A percentile compares a stretch with the other conserved stretches of the same genome.
phyloP scores from a whole-genome alignment of 768 basidiomycete genomes.

The Boletus reticuloceps region DNA sequence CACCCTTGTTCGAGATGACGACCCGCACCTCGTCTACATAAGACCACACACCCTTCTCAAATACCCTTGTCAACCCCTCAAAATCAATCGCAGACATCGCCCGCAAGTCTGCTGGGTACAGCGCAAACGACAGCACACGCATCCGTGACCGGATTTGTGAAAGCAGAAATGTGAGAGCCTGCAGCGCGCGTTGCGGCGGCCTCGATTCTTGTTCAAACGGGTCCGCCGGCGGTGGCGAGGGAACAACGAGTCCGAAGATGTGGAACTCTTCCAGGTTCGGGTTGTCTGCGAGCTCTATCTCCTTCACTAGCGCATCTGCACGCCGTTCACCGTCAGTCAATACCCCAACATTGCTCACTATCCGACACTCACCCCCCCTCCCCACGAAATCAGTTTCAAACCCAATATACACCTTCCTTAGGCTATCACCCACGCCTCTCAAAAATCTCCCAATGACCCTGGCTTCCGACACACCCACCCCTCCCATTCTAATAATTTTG shows the following conservation, averaged over 20 bases:
- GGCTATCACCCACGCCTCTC: conserved; percentile 15
- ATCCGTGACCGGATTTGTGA: conserved; percentile 27
- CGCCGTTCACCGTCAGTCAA: conserved; percentile 7
- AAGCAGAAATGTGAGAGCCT: conserved; percentile 26
- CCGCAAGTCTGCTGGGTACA: conserved; percentile 31
- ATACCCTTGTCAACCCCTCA: conserved; percentile 25
- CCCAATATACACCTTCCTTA: conserved; percentile 28
- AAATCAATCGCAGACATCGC: conserved; percentile 30
- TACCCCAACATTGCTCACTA: too few relatives aligned
- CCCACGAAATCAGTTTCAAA: conserved; percentile 31
- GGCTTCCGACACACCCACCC: conserved; percentile 26
- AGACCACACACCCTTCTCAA: conserved; percentile 22
- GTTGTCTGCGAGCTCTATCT: conserved; percentile 27
- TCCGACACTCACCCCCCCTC: conserved; percentile 25
- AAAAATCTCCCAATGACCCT: conserved; percentile 26
- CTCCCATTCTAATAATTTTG: conserved; percentile 26
- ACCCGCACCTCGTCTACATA: conserved; percentile 25
- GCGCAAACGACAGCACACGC: conserved; percentile 29
- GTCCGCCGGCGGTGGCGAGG: conserved; percentile 26
- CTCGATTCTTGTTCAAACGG: conserved; percentile 16
- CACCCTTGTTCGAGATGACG: conserved; percentile 31
- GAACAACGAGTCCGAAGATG: conserved; percentile 32
- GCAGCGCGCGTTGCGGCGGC: conserved; percentile 14
- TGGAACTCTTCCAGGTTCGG: conserved; percentile 28
- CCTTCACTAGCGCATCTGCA: conserved; percentile 24